Percentiles rank a stretch among this genome's conserved stretches.
Conservation (phyloP, 768 basidiomycete genomes). For the Fomitopsis pulvina region DNA sequence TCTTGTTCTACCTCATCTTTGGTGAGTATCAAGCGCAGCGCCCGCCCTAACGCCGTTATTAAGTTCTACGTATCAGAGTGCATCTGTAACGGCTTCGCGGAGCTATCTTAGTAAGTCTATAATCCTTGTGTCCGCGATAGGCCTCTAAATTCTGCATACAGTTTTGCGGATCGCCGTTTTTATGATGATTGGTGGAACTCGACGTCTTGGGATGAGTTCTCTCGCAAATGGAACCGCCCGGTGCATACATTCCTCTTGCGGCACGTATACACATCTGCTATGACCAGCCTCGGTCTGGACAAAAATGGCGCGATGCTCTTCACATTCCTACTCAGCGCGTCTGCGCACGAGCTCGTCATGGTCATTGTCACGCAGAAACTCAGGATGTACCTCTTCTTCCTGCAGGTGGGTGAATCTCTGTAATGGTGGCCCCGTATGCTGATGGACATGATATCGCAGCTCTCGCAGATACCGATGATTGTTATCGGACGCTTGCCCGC, state of each 20-base stretch:
- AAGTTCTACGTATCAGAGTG: slow-evolving; percentile 54
- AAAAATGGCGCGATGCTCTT: slow-evolving; percentile 80
- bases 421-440: not conserved
- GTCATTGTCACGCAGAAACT: slow-evolving; percentile 90
- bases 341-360: slow-evolving; percentile 95
- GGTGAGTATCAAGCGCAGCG: slow-evolving; percentile 35
- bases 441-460: slow-evolving; percentile 30
- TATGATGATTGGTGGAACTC: slow-evolving; percentile 99
- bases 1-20: slow-evolving; percentile 83
- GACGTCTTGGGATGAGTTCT: slow-evolving; percentile 94
- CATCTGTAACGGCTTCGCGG: slow-evolving; percentile 94
- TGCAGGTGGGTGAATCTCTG: slow-evolving; percentile 42
- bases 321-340: slow-evolving; percentile 88
- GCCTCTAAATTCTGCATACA: slow-evolving; percentile 22
- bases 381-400: slow-evolving; percentile 80
- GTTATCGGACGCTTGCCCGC: slow-evolving; percentile 67
- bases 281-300: slow-evolving; percentile 69
- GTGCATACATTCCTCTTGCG: slow-evolving; percentile 90
- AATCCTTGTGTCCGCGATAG: not conserved
- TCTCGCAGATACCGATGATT: slow-evolving; percentile 91
- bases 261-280: slow-evolving; percentile 91
- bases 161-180: slow-evolving; percentile 96
- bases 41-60: not conserved
- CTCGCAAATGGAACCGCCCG: slow-evolving; percentile 98
- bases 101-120: slow-evolving; percentile 69